phyloP scores from a whole-genome alignment of 495 filamentous ascomycete genomes.

The Cairneyella variabilis region DNA sequence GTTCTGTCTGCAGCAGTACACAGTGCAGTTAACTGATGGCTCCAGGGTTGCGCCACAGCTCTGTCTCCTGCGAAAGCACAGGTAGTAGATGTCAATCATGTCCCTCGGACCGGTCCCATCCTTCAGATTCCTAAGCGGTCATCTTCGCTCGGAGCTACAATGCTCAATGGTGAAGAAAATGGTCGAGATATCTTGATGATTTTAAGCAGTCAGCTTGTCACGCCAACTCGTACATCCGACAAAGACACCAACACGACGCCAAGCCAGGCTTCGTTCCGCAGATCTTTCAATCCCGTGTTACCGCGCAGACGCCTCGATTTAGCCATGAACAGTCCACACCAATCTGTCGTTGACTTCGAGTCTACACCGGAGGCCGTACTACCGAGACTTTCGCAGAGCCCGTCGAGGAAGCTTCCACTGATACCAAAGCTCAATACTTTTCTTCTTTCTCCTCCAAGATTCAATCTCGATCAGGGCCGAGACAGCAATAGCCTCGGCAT shows the following conservation, averaged over 20 bases:
- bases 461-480: no score
- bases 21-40: background rate
- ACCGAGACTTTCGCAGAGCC: background rate
- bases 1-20: background rate
- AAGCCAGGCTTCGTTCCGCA: background rate
- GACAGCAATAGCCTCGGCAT: no score
- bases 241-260: background rate
- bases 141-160: constrained; percentile 4
- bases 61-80: constrained; percentile 12
- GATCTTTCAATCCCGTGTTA: background rate
- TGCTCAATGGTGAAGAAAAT: background rate
- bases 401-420: background rate
- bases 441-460: no score
- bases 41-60: constrained; percentile 7
- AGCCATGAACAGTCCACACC: constrained; percentile 12
- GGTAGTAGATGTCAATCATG: constrained; percentile 10
- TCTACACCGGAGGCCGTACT: constrained; percentile 14
- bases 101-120: background rate
- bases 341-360: no score
- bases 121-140: constrained; percentile 11
- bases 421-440: no score
- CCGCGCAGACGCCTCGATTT: constrained; percentile 10
- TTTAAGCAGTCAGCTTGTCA: constrained; percentile 5
- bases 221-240: background rate
- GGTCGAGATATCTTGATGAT: background rate